A percentile compares a stretch with the other conserved stretches of the same genome.
Evolutionary conservation across 139 green algal genomes (phyloP).

Genomic region (Mesostigma viride): DNA sequence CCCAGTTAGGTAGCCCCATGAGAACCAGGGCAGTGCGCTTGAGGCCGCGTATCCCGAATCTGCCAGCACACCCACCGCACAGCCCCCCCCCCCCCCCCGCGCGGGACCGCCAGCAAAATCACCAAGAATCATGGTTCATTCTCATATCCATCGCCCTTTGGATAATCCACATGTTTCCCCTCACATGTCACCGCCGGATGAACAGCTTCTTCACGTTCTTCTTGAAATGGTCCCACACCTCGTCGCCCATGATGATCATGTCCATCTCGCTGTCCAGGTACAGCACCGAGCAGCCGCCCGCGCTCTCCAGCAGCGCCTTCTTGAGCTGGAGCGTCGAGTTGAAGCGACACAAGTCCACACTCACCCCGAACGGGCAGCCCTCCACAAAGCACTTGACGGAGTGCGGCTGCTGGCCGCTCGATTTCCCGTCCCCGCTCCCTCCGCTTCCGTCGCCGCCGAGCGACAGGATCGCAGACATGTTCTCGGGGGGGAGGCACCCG

Average conservation of each 20-base stretch:
- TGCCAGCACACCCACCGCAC: too few relatives aligned
- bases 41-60: too few relatives aligned
- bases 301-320: constrained; percentile 19
- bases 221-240: constrained; percentile 25
- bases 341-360: constrained; percentile 21
- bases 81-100: too few relatives aligned
- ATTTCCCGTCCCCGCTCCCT: not conserved
- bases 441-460: not conserved
- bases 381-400: constrained; percentile 32
- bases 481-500: not conserved
- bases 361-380: constrained; percentile 25
- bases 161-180: too few relatives aligned
- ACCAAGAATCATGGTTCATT: too few relatives aligned
- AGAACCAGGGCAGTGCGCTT: too few relatives aligned
- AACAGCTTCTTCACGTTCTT: constrained; percentile 21
- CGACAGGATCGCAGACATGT: not conserved
- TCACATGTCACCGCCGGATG: constrained; percentile 22
- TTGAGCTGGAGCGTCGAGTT: constrained; percentile 23
- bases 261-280: constrained; percentile 27
- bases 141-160: too few relatives aligned
- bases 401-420: not conserved
- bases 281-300: constrained; percentile 17
- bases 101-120: too few relatives aligned
- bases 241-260: constrained; percentile 32
- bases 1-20: too few relatives aligned